phyloP scores from a whole-genome alignment of 139 green algal genomes.

The Chlamydomonas urium region DNA sequence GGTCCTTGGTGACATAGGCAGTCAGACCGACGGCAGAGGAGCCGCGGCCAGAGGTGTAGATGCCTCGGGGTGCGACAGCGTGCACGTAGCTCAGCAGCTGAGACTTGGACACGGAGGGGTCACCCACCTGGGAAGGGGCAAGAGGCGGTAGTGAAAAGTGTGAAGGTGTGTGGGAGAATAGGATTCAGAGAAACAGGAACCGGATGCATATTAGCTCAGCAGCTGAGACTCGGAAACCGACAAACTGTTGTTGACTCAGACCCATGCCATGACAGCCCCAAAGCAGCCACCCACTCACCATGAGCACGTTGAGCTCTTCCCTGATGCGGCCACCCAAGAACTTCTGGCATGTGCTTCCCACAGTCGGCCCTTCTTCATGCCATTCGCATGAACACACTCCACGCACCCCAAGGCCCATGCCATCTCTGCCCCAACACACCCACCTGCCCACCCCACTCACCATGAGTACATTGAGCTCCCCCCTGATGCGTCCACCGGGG shows the following conservation, averaged over 20 bases:
- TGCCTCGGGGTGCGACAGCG: conserved; percentile 88
- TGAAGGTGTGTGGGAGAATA: too few species aligned
- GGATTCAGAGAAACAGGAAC: too few species aligned
- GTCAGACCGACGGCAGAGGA: conserved; percentile 89
- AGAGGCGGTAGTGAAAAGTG: too few species aligned
- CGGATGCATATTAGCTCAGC: too few species aligned
- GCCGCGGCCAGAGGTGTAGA: conserved; percentile 93
- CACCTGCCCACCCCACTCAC: conserved; percentile 49
- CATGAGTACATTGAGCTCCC: conserved; percentile 95
- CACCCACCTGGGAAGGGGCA: conserved; percentile 44
- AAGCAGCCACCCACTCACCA: conserved; percentile 74
- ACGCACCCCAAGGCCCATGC: too few species aligned
- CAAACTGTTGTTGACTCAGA: too few species aligned
- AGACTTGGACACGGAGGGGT: conserved; percentile 92
- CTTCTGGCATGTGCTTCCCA: conserved; percentile 67
- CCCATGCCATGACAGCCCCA: too few species aligned
- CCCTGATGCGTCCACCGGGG: conserved; percentile 47
- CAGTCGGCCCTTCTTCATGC: conserved; percentile 89
- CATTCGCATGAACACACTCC: too few species aligned
- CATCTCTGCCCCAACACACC: too few species aligned
- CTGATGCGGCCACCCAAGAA: conserved; percentile 52
- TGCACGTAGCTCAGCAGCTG: conserved; percentile 96
- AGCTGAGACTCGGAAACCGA: conserved; percentile 91
- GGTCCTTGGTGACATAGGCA: conserved; percentile 84
- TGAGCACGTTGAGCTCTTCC: conserved; percentile 92